phyloP scores from a whole-genome alignment of 2,329 filamentous ascomycete genomes.

The Botryotinia convoluta region DNA sequence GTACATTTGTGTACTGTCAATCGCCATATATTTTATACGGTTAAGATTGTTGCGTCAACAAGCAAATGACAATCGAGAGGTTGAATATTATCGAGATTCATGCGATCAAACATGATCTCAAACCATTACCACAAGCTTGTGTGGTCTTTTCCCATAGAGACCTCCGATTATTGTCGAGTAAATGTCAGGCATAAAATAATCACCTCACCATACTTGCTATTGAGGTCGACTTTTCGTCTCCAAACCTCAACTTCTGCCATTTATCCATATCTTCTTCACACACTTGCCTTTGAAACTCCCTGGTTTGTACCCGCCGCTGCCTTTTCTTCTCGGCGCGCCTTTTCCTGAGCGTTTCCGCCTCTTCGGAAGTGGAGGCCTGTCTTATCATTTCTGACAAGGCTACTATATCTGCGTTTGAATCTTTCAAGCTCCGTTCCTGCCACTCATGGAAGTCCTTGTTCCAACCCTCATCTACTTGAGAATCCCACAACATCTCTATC shows the following conservation, averaged over 20 bases:
- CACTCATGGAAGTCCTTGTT: background rate
- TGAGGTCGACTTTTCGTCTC: background rate
- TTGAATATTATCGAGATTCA: background rate
- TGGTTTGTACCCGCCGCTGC: background rate
- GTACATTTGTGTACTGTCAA: background rate
- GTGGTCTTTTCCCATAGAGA: background rate
- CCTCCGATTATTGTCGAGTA: no score
- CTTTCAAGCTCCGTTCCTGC: background rate
- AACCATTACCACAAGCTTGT: background rate
- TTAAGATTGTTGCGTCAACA: background rate
- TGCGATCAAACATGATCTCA: background rate
- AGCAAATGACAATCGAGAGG: background rate
- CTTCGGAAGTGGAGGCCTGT: background rate
- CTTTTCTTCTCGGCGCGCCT: background rate
- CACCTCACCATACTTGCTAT: background rate
- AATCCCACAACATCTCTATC: constrained; percentile 11
- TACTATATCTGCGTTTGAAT: background rate
- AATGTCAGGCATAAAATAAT: background rate
- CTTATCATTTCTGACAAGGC: background rate
- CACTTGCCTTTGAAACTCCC: background rate
- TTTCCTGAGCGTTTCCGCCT: background rate
- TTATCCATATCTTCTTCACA: constrained; percentile 12
- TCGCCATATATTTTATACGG: background rate
- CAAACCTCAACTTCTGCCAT: constrained; percentile 7
- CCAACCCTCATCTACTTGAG: background rate